phyloP scores from a whole-genome alignment of 2,329 filamentous ascomycete species.

The Fusarium anthophilum region DNA sequence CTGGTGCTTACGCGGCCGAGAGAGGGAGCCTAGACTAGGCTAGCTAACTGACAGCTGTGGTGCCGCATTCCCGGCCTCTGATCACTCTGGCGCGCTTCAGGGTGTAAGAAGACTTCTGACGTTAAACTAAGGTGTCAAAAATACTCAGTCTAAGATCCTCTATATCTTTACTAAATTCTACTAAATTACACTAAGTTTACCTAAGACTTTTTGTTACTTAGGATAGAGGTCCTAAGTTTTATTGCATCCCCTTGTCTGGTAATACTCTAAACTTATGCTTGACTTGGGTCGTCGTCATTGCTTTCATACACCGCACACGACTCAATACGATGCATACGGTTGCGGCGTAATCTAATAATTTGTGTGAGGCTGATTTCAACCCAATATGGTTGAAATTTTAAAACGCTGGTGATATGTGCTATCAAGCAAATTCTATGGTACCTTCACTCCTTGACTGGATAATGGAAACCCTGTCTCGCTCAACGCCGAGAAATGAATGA shows the following conservation, averaged over 20 bases:
- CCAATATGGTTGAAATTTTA: not conserved
- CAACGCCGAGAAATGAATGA: conserved; percentile 25
- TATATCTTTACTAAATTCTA: no score
- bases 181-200: no score
- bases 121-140: no score
- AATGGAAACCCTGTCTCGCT: conserved; percentile 22
- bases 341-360: not conserved
- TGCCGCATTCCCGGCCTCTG: conserved; percentile 11
- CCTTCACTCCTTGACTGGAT: conserved; percentile 22
- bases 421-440: conserved; percentile 23
- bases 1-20: conserved; percentile 37
- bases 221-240: no score
- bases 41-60: not conserved
- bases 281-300: conserved; percentile 1
- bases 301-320: conserved; percentile 1
- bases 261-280: conserved; percentile 20
- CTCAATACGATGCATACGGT: not conserved
- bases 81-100: not conserved
- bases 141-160: no score
- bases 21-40: conserved; percentile 16
- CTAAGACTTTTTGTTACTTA: no score
- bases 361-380: not conserved
- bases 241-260: no score
- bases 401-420: conserved; percentile 15
- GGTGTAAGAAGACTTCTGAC: no score